Percentiles rank a stretch among this genome's conserved stretches.
Evolutionary conservation across 192 early-diverging fungal genomes (phyloP).

Genomic region (Backusella circina): DNA sequence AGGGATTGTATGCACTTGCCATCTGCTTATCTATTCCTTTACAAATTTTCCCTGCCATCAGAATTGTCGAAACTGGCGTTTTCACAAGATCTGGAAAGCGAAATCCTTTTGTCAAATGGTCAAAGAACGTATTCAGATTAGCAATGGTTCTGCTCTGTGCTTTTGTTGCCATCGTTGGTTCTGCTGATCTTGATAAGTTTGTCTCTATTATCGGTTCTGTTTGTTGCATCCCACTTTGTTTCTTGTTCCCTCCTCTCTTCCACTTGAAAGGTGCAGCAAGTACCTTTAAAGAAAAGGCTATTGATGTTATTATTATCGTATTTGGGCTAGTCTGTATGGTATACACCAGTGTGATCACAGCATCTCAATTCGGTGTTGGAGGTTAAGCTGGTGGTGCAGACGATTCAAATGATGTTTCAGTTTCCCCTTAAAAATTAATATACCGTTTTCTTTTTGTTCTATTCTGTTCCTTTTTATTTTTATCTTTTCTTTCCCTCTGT

Average conservation of each 20-base stretch:
- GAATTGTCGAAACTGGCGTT: slow-evolving; percentile 62
- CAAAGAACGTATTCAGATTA: slow-evolving; percentile 66
- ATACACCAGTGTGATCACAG: slow-evolving; percentile 78
- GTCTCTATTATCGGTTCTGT: slow-evolving; percentile 58
- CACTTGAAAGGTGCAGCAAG: slow-evolving; percentile 59
- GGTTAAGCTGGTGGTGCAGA: slow-evolving; percentile 1
- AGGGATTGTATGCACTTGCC: slow-evolving; percentile 69
- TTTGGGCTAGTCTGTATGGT: slow-evolving; percentile 71
- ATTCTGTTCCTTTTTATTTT: background rate
- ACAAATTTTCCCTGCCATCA: slow-evolving; percentile 66
- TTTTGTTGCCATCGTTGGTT: slow-evolving; percentile 53
- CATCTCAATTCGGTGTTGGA: slow-evolving; percentile 52
- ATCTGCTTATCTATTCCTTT: slow-evolving; percentile 76
- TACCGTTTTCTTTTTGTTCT: background rate
- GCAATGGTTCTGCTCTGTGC: slow-evolving; percentile 52
- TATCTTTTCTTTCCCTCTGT: background rate
- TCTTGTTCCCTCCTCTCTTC: slow-evolving; percentile 77
- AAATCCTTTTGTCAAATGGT: slow-evolving; percentile 61
- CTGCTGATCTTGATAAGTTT: slow-evolving; percentile 67
- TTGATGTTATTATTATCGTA: slow-evolving; percentile 59
- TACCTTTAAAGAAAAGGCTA: slow-evolving; percentile 39
- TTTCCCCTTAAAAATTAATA: background rate
- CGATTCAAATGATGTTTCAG: background rate
- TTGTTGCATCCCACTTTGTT: slow-evolving; percentile 67
- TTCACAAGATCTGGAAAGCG: slow-evolving; percentile 56